phyloP scores from a whole-genome alignment of 768 basidiomycete genomes.

The Favolaschia claudopus region DNA sequence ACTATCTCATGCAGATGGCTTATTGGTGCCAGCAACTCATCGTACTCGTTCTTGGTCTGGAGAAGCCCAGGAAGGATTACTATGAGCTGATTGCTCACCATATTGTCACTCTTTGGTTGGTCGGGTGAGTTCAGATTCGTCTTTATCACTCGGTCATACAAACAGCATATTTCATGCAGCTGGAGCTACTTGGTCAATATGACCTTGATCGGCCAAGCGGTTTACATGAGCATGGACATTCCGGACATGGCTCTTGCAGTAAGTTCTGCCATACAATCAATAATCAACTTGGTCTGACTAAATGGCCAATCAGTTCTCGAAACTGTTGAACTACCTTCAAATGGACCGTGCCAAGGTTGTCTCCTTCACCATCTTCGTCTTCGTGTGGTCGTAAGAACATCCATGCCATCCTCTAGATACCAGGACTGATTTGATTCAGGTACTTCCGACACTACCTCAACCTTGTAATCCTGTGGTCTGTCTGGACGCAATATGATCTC shows the following conservation, averaged over 20 bases:
- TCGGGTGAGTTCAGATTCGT: conserved; percentile 63
- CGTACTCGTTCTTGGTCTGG: conserved; percentile 82
- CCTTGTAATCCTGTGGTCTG: conserved; percentile 84
- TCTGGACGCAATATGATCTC: conserved; percentile 79
- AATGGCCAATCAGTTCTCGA: conserved; percentile 64
- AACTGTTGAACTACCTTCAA: conserved; percentile 88
- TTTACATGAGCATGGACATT: conserved; percentile 97
- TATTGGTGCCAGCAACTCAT: conserved; percentile 97
- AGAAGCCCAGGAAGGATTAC: conserved; percentile 95
- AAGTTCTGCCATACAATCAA: conserved; percentile 37
- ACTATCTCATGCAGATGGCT: conserved; percentile 92
- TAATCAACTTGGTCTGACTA: background rate
- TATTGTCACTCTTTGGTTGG: conserved; percentile 92
- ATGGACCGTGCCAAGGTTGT: conserved; percentile 67
- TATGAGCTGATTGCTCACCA: conserved; percentile 89
- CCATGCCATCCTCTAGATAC: background rate
- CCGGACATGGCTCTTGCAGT: conserved; percentile 91
- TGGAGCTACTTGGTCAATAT: conserved; percentile 87
- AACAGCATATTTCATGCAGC: conserved; percentile 45
- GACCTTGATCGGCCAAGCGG: conserved; percentile 88
- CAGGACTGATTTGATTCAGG: conserved; percentile 46
- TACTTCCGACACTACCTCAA: conserved; percentile 96
- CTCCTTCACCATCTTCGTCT: conserved; percentile 70
- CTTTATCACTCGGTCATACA: background rate
- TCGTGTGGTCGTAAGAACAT: conserved; percentile 79